A percentile compares a stretch with the other conserved stretches of the same genome.
These are phyloP conservation scores for Globisporangium nodosum DNA, from an alignment of 352 stramenopile genomes.

Conservation along the genomic window DNA sequence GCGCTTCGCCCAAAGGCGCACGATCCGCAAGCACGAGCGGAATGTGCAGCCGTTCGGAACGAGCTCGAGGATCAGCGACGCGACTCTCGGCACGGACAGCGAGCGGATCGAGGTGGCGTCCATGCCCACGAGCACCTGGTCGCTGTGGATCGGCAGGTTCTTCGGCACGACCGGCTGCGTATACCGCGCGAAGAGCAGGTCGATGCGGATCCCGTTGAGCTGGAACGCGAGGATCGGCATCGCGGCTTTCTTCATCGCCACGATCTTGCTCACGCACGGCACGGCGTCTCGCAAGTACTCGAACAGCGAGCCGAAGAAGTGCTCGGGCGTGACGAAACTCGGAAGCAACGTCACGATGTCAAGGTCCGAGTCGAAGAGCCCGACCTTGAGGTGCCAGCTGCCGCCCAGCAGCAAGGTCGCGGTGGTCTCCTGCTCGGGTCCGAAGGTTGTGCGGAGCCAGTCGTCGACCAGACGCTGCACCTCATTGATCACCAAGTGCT, in stretches of 20 bases:
- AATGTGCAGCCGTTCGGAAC: constrained; percentile 73
- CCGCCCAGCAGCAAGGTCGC: constrained; percentile 68
- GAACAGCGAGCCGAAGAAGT: constrained; percentile 67
- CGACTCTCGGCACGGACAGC: constrained; percentile 69
- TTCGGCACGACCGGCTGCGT: constrained; percentile 62
- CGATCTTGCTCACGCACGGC: constrained; percentile 47
- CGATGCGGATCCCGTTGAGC: constrained; percentile 58
- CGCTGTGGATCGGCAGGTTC: constrained; percentile 67
- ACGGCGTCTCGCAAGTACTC: constrained; percentile 31
- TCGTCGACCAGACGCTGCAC: constrained; percentile 63
- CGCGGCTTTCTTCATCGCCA: constrained; percentile 65
- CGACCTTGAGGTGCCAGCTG: constrained; percentile 81
- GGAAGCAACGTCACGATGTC: constrained; percentile 76
- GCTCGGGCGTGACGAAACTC: constrained; percentile 43
- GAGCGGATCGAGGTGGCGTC: constrained; percentile 70
- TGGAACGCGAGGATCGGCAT: constrained; percentile 75
- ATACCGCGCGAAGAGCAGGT: constrained; percentile 75
- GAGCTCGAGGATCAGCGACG: constrained; percentile 75
- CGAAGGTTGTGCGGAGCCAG: constrained; percentile 56
- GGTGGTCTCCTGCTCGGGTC: constrained; percentile 27
- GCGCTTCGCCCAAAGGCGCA: constrained; percentile 70
- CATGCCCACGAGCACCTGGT: constrained; percentile 72
- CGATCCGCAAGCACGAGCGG: constrained; percentile 59
- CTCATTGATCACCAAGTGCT: constrained; percentile 77
- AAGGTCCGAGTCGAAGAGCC: constrained; percentile 65